These are phyloP conservation scores for Gynostemma pentaphyllum DNA, from an alignment of 306 rosid genomes.

Conservation along the genomic window DNA sequence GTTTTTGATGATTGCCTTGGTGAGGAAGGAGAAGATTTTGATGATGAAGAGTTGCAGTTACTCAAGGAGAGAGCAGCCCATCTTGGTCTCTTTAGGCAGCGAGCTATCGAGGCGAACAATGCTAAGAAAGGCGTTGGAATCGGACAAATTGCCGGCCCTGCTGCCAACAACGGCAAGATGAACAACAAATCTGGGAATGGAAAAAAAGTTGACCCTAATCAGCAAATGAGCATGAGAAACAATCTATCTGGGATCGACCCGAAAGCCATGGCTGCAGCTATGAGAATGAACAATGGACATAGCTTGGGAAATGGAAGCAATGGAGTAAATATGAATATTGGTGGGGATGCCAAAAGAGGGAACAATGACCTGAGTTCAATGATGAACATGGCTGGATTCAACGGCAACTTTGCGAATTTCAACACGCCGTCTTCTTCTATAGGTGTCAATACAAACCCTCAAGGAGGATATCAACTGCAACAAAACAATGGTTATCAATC, in stretches of 20 bases:
- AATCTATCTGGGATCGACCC: conserved; percentile 35
- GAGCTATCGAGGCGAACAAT: conserved; percentile 32
- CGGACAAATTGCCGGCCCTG: neutral
- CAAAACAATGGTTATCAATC: conserved; percentile 23
- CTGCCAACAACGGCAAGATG: conserved; percentile 23
- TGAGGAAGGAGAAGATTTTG: conserved; percentile 33
- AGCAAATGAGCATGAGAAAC: conserved; percentile 31
- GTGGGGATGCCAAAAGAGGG: conserved; percentile 41
- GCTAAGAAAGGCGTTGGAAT: conserved; percentile 25
- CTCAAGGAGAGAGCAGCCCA: conserved; percentile 43
- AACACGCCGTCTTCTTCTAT: conserved; percentile 23
- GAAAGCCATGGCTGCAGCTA: conserved; percentile 55
- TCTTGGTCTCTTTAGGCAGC: conserved; percentile 42
- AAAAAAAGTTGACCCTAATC: conserved; percentile 32
- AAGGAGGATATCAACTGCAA: conserved; percentile 35
- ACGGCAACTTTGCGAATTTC: conserved; percentile 27
- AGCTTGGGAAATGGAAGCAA: neutral
- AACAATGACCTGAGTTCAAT: conserved; percentile 45
- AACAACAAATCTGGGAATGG: conserved; percentile 30
- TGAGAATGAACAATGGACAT: conserved; percentile 44
- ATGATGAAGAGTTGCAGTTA: conserved; percentile 32
- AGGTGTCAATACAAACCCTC: conserved; percentile 34
- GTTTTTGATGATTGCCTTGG: conserved; percentile 22
- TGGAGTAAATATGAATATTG: conserved; percentile 19
- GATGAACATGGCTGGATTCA: conserved; percentile 76